phyloP scores from a whole-genome alignment of 805 yeast species.

The Candida lessepsii region DNA sequence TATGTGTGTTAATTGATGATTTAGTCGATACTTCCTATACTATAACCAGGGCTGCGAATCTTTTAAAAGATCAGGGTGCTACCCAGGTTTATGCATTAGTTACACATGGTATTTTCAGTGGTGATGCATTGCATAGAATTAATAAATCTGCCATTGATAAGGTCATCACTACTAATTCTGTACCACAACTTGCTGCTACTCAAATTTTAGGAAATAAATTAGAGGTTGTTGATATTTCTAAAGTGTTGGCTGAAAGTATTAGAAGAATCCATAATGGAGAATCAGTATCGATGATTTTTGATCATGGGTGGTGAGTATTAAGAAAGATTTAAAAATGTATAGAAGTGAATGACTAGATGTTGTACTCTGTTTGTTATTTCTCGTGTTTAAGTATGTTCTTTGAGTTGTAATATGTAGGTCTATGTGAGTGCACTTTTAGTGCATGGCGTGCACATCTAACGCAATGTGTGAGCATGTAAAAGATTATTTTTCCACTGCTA shows the following conservation, averaged over 20 bases:
- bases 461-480: too few species aligned
- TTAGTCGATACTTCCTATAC: constrained; percentile 92
- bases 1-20: constrained; percentile 91
- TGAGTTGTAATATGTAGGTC: too few species aligned
- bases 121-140: constrained; percentile 80
- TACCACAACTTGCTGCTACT: constrained; percentile 71
- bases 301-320: constrained; percentile 60
- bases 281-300: constrained; percentile 89
- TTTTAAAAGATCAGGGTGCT: constrained; percentile 93
- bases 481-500: too few species aligned
- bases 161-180: constrained; percentile 84
- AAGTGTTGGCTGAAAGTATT: constrained; percentile 90
- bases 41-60: constrained; percentile 85
- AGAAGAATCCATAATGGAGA: constrained; percentile 97
- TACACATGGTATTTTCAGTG: constrained; percentile 91
- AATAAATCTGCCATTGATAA: constrained; percentile 71
- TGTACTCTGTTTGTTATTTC: too few species aligned
- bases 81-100: constrained; percentile 78
- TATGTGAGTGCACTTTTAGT: too few species aligned
- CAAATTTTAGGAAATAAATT: constrained; percentile 49
- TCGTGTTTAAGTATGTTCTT: too few species aligned
- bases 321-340: too few species aligned
- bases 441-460: too few species aligned
- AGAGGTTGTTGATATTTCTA: constrained; percentile 83
- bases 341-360: too few species aligned